Evolutionary conservation across 495 filamentous ascomycete genomes (phyloP).

Genomic region (Sphaerosporella brunnea): DNA sequence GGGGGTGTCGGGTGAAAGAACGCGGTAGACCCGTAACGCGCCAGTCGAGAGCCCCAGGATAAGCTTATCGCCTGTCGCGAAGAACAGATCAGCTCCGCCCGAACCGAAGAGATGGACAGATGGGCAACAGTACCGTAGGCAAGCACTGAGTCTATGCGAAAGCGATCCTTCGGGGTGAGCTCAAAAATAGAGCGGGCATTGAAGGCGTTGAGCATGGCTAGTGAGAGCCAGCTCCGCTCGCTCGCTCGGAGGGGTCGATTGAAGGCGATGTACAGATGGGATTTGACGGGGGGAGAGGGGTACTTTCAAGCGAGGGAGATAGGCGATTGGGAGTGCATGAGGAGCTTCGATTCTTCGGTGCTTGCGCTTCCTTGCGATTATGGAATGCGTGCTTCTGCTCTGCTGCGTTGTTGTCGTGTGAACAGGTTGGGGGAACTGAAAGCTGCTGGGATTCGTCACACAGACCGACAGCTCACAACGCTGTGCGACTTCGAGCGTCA

Average conservation of each 20-base stretch:
- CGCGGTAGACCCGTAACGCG: slow-evolving; percentile 72
- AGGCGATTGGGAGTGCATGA: slow-evolving; percentile 1
- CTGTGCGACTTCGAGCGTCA: not conserved
- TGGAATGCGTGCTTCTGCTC: not conserved
- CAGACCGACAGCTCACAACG: slow-evolving; percentile 1
- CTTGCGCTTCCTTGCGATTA: not conserved
- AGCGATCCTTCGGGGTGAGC: slow-evolving; percentile 86
- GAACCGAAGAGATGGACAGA: not conserved
- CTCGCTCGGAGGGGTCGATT: not conserved
- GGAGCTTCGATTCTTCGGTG: no score
- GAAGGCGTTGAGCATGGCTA: slow-evolving; percentile 89
- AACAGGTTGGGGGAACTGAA: no score
- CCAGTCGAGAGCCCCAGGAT: slow-evolving; percentile 84
- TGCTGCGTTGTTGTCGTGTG: no score
- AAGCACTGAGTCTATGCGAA: slow-evolving; percentile 81
- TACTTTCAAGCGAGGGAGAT: not conserved
- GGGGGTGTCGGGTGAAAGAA: slow-evolving; percentile 38
- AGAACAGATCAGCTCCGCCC: slow-evolving; percentile 4
- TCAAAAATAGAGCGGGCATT: slow-evolving; percentile 90
- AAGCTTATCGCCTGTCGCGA: slow-evolving; percentile 55
- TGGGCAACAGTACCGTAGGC: slow-evolving; percentile 50
- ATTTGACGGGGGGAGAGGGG: not conserved
- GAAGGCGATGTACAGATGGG: not conserved
- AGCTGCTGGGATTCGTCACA: not conserved
- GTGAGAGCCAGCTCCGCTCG: slow-evolving; percentile 3